phyloP scores from a whole-genome alignment of 2,329 filamentous ascomycete genomes.

The Calonectria pauciramosa region DNA sequence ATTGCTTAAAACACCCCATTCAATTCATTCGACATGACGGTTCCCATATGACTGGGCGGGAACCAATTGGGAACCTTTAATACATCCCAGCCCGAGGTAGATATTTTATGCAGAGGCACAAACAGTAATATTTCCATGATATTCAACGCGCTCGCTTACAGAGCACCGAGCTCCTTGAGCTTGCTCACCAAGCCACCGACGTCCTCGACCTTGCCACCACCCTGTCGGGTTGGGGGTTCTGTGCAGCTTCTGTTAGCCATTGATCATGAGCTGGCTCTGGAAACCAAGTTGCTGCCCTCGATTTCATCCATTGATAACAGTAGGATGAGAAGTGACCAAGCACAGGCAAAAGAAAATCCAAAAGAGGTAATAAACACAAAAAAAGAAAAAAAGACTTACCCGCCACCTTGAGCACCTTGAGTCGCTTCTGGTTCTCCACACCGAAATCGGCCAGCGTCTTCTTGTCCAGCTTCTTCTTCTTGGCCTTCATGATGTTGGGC shows the following conservation, averaged over 20 bases:
- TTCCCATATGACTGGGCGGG: background rate
- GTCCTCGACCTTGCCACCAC: constrained; percentile 96
- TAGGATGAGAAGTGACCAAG: background rate
- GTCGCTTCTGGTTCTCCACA: constrained; percentile 78
- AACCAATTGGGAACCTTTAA: constrained; percentile 10
- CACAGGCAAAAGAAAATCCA: background rate
- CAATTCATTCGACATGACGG: constrained; percentile 18
- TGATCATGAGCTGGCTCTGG: background rate
- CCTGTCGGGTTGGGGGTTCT: constrained; percentile 90
- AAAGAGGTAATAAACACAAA: background rate
- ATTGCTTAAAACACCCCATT: constrained; percentile 11
- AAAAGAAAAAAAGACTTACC: constrained; percentile 65
- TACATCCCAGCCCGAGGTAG: constrained; percentile 14
- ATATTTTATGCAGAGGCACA: constrained; percentile 15
- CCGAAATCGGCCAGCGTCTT: constrained; percentile 87
- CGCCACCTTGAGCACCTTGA: constrained; percentile 92
- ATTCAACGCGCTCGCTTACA: constrained; percentile 64
- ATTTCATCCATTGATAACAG: background rate
- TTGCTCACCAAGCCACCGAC: constrained; percentile 94
- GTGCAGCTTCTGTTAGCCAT: constrained; percentile 37
- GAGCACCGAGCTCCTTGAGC: constrained; percentile 94
- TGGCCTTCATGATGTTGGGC: constrained; percentile 99
- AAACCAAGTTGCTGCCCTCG: too few species aligned
- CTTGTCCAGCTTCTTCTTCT: constrained; percentile 99
- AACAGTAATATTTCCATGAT: background rate